These are phyloP conservation scores for Pseudogymnoascus sp. DNA, from an alignment of 2,329 filamentous ascomycete genomes.

Conservation along the genomic window DNA sequence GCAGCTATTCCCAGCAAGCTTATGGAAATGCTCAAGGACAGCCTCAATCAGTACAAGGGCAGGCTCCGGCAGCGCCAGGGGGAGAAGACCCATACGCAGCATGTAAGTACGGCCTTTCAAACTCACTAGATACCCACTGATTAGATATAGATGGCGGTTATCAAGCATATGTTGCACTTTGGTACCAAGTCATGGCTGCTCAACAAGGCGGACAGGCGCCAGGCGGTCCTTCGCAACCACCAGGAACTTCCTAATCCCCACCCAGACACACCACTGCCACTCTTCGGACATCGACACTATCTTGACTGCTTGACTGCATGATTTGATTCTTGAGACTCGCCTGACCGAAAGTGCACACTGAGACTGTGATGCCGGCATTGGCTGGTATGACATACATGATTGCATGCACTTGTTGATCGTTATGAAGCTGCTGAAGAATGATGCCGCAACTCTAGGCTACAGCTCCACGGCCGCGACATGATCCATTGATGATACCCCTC, in stretches of 20 bases:
- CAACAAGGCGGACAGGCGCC: slow-evolving; percentile 35
- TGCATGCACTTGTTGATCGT: slow-evolving; percentile 13
- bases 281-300: slow-evolving; percentile 21
- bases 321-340: slow-evolving; percentile 21
- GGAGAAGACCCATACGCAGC: slow-evolving; percentile 65
- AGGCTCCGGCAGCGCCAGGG: slow-evolving; percentile 38
- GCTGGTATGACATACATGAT: slow-evolving; percentile 19
- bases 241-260: slow-evolving; percentile 31
- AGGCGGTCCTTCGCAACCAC: slow-evolving; percentile 33
- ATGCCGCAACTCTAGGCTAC: slow-evolving; percentile 6
- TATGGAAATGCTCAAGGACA: slow-evolving; percentile 34
- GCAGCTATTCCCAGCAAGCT: slow-evolving; percentile 43
- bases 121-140: slow-evolving; percentile 23
- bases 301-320: slow-evolving; percentile 29
- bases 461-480: background rate
- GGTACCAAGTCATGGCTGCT: slow-evolving; percentile 64
- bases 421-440: slow-evolving; percentile 6
- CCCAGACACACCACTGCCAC: slow-evolving; percentile 14
- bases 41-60: slow-evolving; percentile 37
- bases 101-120: slow-evolving; percentile 43
- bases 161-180: slow-evolving; percentile 70
- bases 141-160: slow-evolving; percentile 62
- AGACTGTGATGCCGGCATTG: slow-evolving; percentile 9
- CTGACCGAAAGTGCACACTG: slow-evolving; percentile 8
- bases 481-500: slow-evolving; percentile 6